Conservation (phyloP, 805 yeast genomes). For the Candida andamanensis region DNA sequence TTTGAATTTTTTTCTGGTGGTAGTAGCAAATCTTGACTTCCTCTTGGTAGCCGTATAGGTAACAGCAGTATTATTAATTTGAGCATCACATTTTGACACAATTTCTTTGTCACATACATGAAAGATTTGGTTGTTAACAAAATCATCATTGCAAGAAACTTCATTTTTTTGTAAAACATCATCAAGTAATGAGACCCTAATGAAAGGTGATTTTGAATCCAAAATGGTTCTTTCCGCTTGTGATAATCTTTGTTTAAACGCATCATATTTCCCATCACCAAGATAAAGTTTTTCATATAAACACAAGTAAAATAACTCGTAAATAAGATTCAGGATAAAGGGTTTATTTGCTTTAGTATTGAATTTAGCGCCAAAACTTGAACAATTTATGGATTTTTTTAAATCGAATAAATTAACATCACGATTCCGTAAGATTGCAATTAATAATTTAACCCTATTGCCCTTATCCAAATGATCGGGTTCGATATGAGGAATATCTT, state of each 20-base stretch:
- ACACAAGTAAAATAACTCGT: conserved; percentile 23
- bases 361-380: background rate
- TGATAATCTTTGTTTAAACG: conserved; percentile 7
- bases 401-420: conserved; percentile 6
- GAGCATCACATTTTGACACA: too few relatives aligned
- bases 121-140: too few relatives aligned
- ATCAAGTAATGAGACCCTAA: conserved; percentile 2
- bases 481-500: conserved; percentile 51
- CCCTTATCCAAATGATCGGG: conserved; percentile 67
- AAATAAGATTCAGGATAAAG: conserved; percentile 11
- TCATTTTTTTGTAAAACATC: too few relatives aligned
- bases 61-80: too few relatives aligned
- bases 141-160: too few relatives aligned
- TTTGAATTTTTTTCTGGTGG: too few relatives aligned
- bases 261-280: conserved; percentile 8
- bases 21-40: too few relatives aligned
- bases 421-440: conserved; percentile 25
- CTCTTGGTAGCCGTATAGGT: too few relatives aligned
- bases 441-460: conserved; percentile 49
- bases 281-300: conserved; percentile 21
- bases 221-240: background rate
- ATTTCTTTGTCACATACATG: too few relatives aligned
- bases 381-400: conserved; percentile 4
- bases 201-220: background rate
- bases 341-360: background rate